These are phyloP conservation scores for Striga asiatica DNA, from an alignment of 257 asterid species.

Conservation along the genomic window DNA sequence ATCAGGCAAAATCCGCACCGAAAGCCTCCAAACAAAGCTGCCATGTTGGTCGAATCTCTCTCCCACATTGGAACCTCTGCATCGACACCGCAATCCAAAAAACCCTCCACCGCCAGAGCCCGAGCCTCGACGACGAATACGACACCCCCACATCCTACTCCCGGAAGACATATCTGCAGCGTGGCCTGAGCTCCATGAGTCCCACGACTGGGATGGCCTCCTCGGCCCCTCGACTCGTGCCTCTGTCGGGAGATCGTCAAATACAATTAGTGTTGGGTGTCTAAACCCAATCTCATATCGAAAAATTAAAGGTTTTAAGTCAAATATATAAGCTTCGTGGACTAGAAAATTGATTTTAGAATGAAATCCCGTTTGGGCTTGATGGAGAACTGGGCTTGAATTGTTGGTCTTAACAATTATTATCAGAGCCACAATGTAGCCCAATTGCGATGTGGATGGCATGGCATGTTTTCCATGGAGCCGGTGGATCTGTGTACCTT, in stretches of 20 bases:
- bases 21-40: conserved; percentile 26
- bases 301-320: too few relatives aligned
- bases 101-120: conserved; percentile 14
- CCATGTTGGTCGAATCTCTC: conserved; percentile 34
- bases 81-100: conserved; percentile 32
- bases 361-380: too few relatives aligned
- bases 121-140: conserved; percentile 28
- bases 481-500: too few relatives aligned
- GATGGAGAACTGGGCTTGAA: too few relatives aligned
- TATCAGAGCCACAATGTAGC: too few relatives aligned
- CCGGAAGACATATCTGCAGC: conserved; percentile 36
- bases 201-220: conserved; percentile 43
- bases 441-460: too few relatives aligned
- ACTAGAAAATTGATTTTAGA: too few relatives aligned
- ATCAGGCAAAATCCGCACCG: conserved; percentile 11
- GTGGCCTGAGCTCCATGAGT: conserved; percentile 59
- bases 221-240: conserved; percentile 63
- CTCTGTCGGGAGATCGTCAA: conserved; percentile 56
- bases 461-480: too few relatives aligned
- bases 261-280: too few relatives aligned
- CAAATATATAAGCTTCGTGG: too few relatives aligned
- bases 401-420: too few relatives aligned
- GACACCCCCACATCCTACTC: conserved; percentile 43
- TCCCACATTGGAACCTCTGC: conserved; percentile 38
- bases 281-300: too few relatives aligned